Base-by-base conservation (phyloP, 2,329 filamentous ascomycete genomes). In the Colletotrichum sp. region DNA sequence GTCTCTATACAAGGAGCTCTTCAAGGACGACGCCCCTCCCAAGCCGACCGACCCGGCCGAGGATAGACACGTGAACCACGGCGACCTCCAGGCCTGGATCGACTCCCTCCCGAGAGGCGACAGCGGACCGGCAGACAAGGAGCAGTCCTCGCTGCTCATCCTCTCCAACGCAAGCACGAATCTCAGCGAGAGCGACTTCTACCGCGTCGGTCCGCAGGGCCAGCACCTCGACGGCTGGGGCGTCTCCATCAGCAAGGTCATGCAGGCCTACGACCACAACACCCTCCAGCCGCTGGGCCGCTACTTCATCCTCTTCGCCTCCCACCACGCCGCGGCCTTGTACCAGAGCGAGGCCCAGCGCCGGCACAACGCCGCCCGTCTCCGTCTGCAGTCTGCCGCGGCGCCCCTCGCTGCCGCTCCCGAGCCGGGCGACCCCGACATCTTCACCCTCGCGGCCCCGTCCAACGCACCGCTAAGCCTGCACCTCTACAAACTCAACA, bases 291-390 rank as follows among this genome's bases (percentile, higher is more conserved):
- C 92, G 6, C 83, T 90, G 2, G 92, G 91, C 75, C 89, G 89
- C 79, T 96, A 96, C 85, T 93, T 91, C 83, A 85, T 96, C 71
- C 87, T 95, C 71, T 96, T 96, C 86, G 87, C 90, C 76, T 89
- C 87, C 26, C 81, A 86, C 21, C 85, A 87, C n/a, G 90, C 92
- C 15, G 94, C 94, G 1, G 82, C 86, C 9, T 87, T 90, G 55
- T 96, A 95, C 83, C 88, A 90, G 69, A 86, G 88, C 28, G 90
- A 92, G 76, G 88, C 89, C 1, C 80, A 83, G 10, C 85, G 89
- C 8, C 80, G 81, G 72, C 82, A 82, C 68, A 76, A 86, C 72
- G 76, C 81, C 24, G 84, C 83, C 52, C 80, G 86, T 16, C 81
- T 85, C 66, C 78, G 79, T 26, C 81, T 85, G 63, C 78, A 81